Conservation (phyloP, 208 protist species). For the Borovskyia barvae region DNA sequence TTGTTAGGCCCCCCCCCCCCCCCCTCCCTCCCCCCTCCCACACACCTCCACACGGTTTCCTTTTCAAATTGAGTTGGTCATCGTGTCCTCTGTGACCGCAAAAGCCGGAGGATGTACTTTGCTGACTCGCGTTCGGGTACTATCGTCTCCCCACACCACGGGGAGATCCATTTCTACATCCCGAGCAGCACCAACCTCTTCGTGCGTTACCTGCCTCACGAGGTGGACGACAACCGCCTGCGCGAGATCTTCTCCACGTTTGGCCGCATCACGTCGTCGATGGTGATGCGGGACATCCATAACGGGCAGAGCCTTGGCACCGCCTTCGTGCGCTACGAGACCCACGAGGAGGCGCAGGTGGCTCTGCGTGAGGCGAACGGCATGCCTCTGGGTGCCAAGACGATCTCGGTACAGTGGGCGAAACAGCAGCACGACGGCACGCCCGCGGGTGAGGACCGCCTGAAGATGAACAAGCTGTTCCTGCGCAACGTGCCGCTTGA, state of each 20-base stretch:
- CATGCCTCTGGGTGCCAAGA: conserved; percentile 13
- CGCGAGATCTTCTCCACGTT: conserved; percentile 25
- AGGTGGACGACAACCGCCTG: conserved; percentile 34
- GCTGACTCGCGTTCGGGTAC: too few species aligned
- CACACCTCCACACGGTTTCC: too few species aligned
- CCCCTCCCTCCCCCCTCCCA: too few species aligned
- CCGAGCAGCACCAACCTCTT: conserved; percentile 54
- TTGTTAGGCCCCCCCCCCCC: too few species aligned
- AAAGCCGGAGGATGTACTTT: too few species aligned
- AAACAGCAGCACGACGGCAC: conserved; percentile 34
- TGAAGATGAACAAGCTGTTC: conserved; percentile 47
- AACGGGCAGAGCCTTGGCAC: conserved; percentile 39
- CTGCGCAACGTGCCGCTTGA: conserved; percentile 48
- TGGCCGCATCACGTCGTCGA: conserved; percentile 34
- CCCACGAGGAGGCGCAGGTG: conserved; percentile 15
- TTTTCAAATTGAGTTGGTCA: too few species aligned
- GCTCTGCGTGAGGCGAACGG: conserved; percentile 18
- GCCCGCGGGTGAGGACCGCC: conserved; percentile 23
- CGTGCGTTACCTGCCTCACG: conserved; percentile 28
- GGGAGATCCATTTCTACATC: conserved; percentile 27
- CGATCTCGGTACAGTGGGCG: conserved; percentile 33
- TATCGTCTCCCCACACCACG: too few species aligned
- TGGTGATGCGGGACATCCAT: conserved; percentile 56
- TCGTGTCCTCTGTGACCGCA: too few species aligned
- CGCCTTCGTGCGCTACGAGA: conserved; percentile 41